Evolutionary conservation across 2,329 filamentous ascomycete species (phyloP).

Genomic region (Fusarium sp.): DNA sequence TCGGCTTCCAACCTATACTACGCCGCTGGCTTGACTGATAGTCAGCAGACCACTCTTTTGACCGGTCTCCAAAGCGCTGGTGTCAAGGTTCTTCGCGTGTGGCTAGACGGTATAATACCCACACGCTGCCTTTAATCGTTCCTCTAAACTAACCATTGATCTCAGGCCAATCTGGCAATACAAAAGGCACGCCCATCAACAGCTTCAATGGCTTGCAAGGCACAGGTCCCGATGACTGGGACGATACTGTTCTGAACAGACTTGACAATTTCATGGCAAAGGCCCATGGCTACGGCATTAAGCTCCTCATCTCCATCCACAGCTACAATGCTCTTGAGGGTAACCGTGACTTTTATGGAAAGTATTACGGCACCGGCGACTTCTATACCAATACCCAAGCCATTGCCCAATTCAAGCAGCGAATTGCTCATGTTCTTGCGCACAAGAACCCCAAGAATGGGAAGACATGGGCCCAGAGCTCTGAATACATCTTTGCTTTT

Average conservation of each 20-base stretch:
- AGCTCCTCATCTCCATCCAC: conserved; percentile 11
- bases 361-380: conserved; percentile 8
- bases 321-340: conserved; percentile 11
- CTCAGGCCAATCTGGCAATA: background rate
- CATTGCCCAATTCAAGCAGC: background rate
- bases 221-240: background rate
- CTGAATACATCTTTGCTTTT: conserved; percentile 46
- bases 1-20: conserved; percentile 30
- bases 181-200: conserved; percentile 3
- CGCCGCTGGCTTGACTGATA: conserved; percentile 17
- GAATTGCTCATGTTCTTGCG: conserved; percentile 2
- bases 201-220: conserved; percentile 6
- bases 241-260: conserved; percentile 15
- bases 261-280: conserved; percentile 22
- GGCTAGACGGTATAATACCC: conserved; percentile 4
- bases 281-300: conserved; percentile 9
- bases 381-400: conserved; percentile 10
- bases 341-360: conserved; percentile 12
- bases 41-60: conserved; percentile 4
- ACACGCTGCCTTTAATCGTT: accelerated
- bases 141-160: background rate
- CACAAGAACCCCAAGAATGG: conserved; percentile 24
- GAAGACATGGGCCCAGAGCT: conserved; percentile 36
- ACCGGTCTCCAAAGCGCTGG: conserved; percentile 13
- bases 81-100: conserved; percentile 22